These are phyloP conservation scores for Nicotiana rustica DNA, from an alignment of 305 asterid species.

Conservation along the genomic window DNA sequence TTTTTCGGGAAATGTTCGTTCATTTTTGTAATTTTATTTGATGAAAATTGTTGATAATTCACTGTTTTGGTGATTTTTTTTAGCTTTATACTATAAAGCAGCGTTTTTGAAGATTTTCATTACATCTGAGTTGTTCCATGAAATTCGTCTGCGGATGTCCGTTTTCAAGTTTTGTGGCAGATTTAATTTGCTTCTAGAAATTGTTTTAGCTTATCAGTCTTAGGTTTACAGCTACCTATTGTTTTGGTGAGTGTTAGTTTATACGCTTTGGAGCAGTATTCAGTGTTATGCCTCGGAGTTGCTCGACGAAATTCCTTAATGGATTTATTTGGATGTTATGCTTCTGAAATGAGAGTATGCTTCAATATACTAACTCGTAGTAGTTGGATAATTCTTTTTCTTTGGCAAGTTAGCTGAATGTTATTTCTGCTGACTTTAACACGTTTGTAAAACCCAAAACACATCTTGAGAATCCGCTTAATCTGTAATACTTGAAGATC, in stretches of 20 bases:
- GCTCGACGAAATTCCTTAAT: not conserved
- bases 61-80: not conserved
- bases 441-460: not conserved
- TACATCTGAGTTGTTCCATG: not conserved
- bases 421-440: not conserved
- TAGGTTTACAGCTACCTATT: not conserved
- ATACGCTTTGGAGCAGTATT: not conserved
- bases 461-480: not conserved
- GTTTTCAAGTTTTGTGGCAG: not conserved
- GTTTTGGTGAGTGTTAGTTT: slow-evolving; percentile 21
- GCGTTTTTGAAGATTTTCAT: not conserved
- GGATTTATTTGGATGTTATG: not conserved
- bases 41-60: not conserved
- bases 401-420: not conserved
- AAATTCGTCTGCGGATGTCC: not conserved
- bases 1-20: too few relatives aligned
- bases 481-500: slow-evolving; percentile 4
- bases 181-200: not conserved
- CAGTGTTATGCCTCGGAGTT: not conserved
- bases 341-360: slow-evolving; percentile 16
- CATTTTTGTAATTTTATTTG: not conserved
- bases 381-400: not conserved
- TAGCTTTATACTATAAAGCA: not conserved
- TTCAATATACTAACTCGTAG: not conserved
- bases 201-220: not conserved